Percentiles rank a stretch among this genome's conserved stretches.
Conservation (phyloP, 2,329 filamentous ascomycete genomes). For the Chalaropsis ovoidea region DNA sequence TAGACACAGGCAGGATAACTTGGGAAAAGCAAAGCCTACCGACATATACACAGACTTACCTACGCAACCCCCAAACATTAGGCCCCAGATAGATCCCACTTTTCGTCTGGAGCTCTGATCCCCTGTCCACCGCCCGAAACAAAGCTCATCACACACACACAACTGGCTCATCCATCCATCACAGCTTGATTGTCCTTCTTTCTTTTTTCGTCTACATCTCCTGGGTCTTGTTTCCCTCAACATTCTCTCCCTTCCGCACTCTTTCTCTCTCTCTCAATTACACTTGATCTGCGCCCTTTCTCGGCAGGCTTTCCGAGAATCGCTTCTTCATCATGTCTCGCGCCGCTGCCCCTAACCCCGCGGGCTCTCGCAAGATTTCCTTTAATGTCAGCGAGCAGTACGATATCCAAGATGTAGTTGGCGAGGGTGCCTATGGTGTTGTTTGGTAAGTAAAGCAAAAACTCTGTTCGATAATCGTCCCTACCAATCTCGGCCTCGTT, state of each 20-base stretch:
- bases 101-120: constrained; percentile 21
- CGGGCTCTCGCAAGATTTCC: constrained; percentile 81
- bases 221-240: constrained; percentile 17
- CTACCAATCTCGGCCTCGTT: background rate
- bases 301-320: constrained; percentile 22
- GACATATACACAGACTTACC: background rate
- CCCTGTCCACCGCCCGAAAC: constrained; percentile 14
- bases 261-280: constrained; percentile 19
- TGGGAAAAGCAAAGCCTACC: background rate
- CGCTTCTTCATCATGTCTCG: constrained; percentile 42
- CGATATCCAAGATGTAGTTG: constrained; percentile 98
- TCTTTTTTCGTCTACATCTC: constrained; percentile 9
- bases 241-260: constrained; percentile 17
- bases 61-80: constrained; percentile 10
- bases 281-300: background rate
- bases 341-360: constrained; percentile 45
- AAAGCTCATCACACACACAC: constrained; percentile 11
- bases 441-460: constrained; percentile 64
- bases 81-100: constrained; percentile 16
- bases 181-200: background rate
- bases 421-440: constrained; percentile 95
- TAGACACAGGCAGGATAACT: background rate
- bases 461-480: background rate
- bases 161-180: background rate
- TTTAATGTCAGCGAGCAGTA: constrained; percentile 99